phyloP scores from a whole-genome alignment of 768 basidiomycete genomes.

The Tubosaeta sp. region DNA sequence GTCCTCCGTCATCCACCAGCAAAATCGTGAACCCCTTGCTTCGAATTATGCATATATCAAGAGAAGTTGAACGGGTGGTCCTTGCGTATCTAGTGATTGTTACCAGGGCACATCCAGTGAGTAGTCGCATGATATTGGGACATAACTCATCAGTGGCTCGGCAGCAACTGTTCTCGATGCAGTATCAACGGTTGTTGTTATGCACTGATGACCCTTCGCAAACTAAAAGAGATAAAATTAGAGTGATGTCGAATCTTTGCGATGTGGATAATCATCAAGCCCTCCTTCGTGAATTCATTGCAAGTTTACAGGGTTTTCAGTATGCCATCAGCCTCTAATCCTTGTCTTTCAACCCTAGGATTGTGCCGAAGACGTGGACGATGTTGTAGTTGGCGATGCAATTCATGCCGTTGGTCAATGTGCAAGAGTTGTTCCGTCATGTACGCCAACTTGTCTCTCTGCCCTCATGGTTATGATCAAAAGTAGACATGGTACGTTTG shows the following conservation, averaged over 20 bases:
- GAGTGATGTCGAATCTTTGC: constrained; percentile 63
- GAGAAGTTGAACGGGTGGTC: constrained; percentile 73
- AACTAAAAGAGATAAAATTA: constrained; percentile 74
- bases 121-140: constrained; percentile 22
- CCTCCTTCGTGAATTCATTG: constrained; percentile 81
- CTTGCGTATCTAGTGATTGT: constrained; percentile 68
- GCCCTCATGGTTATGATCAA: constrained; percentile 78
- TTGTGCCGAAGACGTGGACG: constrained; percentile 75
- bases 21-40: constrained; percentile 71
- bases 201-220: constrained; percentile 60
- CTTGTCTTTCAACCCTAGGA: constrained; percentile 44
- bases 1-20: constrained; percentile 48
- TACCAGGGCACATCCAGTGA: constrained; percentile 61
- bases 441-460: constrained; percentile 65
- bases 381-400: constrained; percentile 64
- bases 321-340: neutral
- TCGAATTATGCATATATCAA: constrained; percentile 60
- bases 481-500: constrained; percentile 59
- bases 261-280: constrained; percentile 62
- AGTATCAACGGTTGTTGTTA: constrained; percentile 66
- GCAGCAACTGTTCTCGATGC: constrained; percentile 50
- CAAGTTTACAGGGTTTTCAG: constrained; percentile 35
- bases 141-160: neutral
- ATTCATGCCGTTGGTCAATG: constrained; percentile 77
- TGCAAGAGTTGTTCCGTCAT: constrained; percentile 64